Conservation (phyloP, 2,329 filamentous ascomycete genomes). For the Pseudocercospora fuligena region DNA sequence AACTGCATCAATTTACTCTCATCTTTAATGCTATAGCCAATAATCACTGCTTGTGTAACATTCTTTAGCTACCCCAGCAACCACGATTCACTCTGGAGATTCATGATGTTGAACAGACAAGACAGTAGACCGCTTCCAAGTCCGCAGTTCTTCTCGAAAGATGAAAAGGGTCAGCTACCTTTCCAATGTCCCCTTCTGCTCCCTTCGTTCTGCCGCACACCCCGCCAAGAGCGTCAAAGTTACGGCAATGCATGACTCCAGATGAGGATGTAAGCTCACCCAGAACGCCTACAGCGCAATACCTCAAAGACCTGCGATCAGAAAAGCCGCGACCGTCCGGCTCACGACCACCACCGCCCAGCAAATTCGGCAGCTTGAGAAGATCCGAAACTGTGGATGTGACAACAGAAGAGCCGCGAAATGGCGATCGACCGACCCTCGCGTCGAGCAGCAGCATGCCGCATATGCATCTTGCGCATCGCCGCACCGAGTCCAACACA, state of each 20-base stretch:
- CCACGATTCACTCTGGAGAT: constrained; percentile 10
- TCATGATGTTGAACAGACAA: constrained; percentile 28
- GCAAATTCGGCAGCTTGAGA: constrained; percentile 43
- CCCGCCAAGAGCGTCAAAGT: constrained; percentile 29
- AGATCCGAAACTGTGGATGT: constrained; percentile 35
- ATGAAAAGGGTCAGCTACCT: constrained; percentile 39
- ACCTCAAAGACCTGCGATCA: constrained; percentile 72
- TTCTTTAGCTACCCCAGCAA: constrained; percentile 23
- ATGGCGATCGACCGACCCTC: constrained; percentile 37
- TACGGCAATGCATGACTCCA: constrained; percentile 29
- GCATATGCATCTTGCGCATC: constrained; percentile 36
- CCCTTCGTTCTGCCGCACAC: constrained; percentile 30
- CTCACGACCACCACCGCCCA: constrained; percentile 67
- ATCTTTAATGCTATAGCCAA: constrained; percentile 2
- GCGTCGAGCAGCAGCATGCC: constrained; percentile 41
- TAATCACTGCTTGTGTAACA: constrained; percentile 13
- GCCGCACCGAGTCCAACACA: constrained; percentile 26
- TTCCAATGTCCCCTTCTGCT: constrained; percentile 28
- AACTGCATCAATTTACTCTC: neutral
- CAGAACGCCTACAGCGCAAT: constrained; percentile 60
- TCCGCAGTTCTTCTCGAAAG: constrained; percentile 37
- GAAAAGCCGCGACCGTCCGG: constrained; percentile 73
- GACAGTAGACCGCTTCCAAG: constrained; percentile 30
- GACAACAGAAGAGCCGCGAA: constrained; percentile 16
- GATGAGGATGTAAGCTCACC: constrained; percentile 33